phyloP scores from a whole-genome alignment of 2,329 filamentous ascomycete genomes.

The Curvularia lunata region DNA sequence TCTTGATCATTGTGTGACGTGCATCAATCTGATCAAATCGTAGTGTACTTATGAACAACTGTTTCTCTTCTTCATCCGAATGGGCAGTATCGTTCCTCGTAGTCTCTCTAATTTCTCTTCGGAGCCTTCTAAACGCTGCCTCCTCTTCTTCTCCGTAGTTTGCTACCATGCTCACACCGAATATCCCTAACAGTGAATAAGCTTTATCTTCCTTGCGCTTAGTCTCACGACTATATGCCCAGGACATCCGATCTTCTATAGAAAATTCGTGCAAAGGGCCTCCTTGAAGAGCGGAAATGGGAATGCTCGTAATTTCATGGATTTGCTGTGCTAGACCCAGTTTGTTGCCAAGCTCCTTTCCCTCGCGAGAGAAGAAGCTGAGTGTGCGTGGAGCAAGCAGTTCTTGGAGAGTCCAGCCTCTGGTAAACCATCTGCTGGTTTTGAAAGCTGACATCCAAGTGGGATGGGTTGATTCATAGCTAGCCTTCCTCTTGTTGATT shows the following conservation, averaged over 20 bases:
- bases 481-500: too few species aligned
- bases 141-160: conserved; percentile 19
- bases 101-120: not conserved
- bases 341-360: not conserved
- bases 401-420: conserved; percentile 6
- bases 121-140: not conserved
- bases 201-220: conserved; percentile 26
- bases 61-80: too few species aligned
- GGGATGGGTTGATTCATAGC: not conserved
- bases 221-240: conserved; percentile 26
- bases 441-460: not conserved
- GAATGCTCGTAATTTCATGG: not conserved
- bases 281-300: not conserved
- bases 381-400: not conserved
- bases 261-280: not conserved
- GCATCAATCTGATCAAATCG: too few species aligned
- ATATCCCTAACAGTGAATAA: conserved; percentile 29
- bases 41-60: too few species aligned
- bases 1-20: too few species aligned
- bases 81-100: too few species aligned
- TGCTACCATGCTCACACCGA: conserved; percentile 25
- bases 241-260: not conserved
- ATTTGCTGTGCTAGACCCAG: not conserved
- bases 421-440: not conserved
- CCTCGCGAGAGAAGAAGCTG: not conserved